Percentiles rank a stretch among this genome's conserved stretches.
These are phyloP conservation scores for Trypanosoma avium DNA, from an alignment of 208 protist genomes.

Conservation along the genomic window DNA sequence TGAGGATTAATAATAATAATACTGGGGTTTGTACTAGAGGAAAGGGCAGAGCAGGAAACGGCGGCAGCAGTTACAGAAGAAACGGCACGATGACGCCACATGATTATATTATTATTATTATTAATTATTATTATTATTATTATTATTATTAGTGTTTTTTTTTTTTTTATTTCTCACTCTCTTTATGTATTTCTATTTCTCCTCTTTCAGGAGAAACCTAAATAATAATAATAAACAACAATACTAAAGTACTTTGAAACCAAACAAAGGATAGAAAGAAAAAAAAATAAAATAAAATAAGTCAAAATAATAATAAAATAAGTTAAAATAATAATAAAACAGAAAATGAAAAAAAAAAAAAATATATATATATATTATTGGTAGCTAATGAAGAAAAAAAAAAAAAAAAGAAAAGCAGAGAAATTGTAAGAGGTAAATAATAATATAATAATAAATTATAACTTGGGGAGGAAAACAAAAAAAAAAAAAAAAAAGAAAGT, in stretches of 20 bases:
- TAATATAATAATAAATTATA: background rate
- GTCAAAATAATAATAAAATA: background rate
- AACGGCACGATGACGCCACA: background rate
- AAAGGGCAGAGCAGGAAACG: background rate
- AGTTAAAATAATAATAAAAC: background rate
- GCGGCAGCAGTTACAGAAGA: background rate
- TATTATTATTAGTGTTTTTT: too few relatives aligned
- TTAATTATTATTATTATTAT: too few relatives aligned
- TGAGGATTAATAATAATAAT: background rate
- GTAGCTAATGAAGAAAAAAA: background rate
- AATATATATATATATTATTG: conserved; percentile 1
- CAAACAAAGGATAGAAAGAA: background rate
- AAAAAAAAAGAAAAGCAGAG: background rate
- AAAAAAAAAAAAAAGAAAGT: conserved; percentile 6
- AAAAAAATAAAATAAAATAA: background rate
- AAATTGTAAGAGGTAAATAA: background rate
- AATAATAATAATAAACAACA: too few relatives aligned
- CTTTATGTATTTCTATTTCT: too few relatives aligned
- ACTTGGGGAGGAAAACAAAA: conserved; percentile 12
- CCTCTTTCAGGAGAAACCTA: too few relatives aligned
- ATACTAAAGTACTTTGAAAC: too few relatives aligned
- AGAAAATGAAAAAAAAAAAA: conserved; percentile 2
- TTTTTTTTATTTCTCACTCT: too few relatives aligned
- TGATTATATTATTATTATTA: background rate
- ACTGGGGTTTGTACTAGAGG: background rate